Conservation (phyloP, 371 early-diverging fungal genomes). For the Mortierella sp. region DNA sequence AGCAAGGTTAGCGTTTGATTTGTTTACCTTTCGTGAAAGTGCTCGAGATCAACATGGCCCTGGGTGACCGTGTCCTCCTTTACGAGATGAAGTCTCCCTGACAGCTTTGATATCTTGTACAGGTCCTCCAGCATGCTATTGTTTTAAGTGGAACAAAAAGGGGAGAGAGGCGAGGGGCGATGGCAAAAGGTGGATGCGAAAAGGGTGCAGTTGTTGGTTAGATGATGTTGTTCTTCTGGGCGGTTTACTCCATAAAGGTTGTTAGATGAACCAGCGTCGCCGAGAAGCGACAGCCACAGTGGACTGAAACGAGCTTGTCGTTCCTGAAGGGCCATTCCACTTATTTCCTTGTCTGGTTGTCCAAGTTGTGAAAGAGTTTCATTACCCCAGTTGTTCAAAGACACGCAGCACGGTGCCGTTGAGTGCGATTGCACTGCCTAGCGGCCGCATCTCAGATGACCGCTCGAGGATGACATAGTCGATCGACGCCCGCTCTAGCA, state of each 20-base stretch:
- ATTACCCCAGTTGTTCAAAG: conserved; percentile 53
- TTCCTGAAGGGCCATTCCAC: not conserved
- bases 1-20: not conserved
- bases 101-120: conserved; percentile 32
- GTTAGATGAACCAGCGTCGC: not conserved
- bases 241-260: not conserved
- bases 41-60: conserved; percentile 45
- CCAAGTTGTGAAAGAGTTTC: not conserved
- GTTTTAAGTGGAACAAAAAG: not conserved
- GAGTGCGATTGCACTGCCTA: conserved; percentile 49
- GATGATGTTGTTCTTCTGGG: not conserved
- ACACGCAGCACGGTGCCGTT: conserved; percentile 47
- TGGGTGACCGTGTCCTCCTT: conserved; percentile 38
- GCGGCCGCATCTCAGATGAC: conserved; percentile 39
- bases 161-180: not conserved
- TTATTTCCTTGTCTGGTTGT: not conserved
- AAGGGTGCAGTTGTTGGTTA: not conserved
- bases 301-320: not conserved
- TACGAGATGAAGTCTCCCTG: conserved; percentile 37
- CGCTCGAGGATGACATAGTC: conserved; percentile 48
- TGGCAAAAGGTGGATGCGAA: not conserved
- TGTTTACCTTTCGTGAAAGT: conserved; percentile 40
- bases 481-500: conserved; percentile 49
- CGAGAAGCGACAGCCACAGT: not conserved
- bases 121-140: conserved; percentile 42